Conservation (phyloP, 2,329 filamentous ascomycete species). For the Myriangium duriaei region DNA sequence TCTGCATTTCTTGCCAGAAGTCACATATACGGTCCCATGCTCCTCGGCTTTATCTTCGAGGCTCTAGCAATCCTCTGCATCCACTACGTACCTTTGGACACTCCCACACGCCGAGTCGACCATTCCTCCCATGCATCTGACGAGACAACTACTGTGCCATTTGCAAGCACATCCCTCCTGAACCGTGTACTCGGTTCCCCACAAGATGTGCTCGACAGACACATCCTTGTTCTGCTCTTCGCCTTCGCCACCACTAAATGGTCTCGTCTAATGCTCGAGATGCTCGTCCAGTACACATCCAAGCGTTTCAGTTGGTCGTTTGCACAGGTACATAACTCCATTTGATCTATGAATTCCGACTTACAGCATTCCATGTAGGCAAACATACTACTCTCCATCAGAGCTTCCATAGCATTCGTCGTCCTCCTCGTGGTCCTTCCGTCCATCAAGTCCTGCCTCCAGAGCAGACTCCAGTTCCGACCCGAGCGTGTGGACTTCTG, state of each 20-base stretch:
- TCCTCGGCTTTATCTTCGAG: slow-evolving; percentile 6
- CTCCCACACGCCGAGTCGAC: neutral
- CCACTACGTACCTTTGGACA: neutral
- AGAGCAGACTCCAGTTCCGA: neutral
- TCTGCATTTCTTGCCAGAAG: neutral
- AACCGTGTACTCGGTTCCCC: neutral
- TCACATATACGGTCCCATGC: slow-evolving; percentile 1
- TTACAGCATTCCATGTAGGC: neutral
- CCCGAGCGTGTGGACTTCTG: slow-evolving; percentile 1
- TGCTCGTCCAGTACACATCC: slow-evolving; percentile 8
- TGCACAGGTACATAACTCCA: neutral
- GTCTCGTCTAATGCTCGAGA: slow-evolving; percentile 3
- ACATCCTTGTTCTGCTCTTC: neutral
- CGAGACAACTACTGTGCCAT: too few relatives aligned
- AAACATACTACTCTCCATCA: neutral
- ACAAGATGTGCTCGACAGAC: neutral
- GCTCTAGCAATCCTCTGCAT: slow-evolving; percentile 2
- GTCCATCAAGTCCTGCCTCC: slow-evolving; percentile 1
- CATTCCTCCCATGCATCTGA: neutral
- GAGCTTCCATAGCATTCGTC: neutral
- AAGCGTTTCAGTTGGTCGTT: slow-evolving; percentile 3
- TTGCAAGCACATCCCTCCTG: too few relatives aligned
- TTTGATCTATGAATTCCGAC: neutral
- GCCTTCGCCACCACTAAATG: slow-evolving; percentile 1
- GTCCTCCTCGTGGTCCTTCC: neutral